These are phyloP conservation scores for Trichocladium antarcticum DNA, from an alignment of 495 filamentous ascomycete genomes.

Conservation along the genomic window DNA sequence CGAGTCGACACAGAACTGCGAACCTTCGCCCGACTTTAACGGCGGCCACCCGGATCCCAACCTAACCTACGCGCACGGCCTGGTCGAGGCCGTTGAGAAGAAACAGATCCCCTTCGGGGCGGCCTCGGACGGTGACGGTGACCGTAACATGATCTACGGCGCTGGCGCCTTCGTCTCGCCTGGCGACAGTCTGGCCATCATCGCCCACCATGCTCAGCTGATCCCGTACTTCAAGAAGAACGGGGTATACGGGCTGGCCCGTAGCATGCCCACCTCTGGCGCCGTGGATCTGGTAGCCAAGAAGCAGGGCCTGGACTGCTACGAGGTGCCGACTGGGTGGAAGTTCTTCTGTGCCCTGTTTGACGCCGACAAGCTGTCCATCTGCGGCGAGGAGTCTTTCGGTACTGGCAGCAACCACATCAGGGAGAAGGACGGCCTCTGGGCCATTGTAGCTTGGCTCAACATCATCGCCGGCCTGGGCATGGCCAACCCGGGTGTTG, in stretches of 20 bases:
- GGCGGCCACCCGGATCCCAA: constrained; percentile 97
- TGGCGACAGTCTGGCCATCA: constrained; percentile 93
- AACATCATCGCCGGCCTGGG: constrained; percentile 96
- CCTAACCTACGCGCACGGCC: constrained; percentile 91
- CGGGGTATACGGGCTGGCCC: constrained; percentile 87
- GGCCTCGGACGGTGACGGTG: constrained; percentile 90
- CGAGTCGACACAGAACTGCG: constrained; percentile 84
- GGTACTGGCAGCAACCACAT: constrained; percentile 99
- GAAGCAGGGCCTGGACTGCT: constrained; percentile 81
- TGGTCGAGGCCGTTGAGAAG: constrained; percentile 89
- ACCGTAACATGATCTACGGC: constrained; percentile 99
- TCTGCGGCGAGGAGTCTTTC: constrained; percentile 97
- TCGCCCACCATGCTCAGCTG: constrained; percentile 85
- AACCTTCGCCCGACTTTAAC: constrained; percentile 84
- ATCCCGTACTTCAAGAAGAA: constrained; percentile 98
- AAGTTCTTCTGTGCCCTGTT: constrained; percentile 99
- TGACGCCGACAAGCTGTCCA: constrained; percentile 93
- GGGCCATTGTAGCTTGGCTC: constrained; percentile 94
- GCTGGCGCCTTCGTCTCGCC: constrained; percentile 93
- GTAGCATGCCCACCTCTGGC: constrained; percentile 92
- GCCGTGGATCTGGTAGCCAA: constrained; percentile 92
- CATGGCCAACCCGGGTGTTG: constrained; percentile 58
- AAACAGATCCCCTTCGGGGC: constrained; percentile 89
- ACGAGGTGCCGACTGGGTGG: constrained; percentile 98
- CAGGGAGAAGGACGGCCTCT: constrained; percentile 95